Evolutionary conservation across 306 rosid genomes (phyloP).

Genomic region (Dryas alaskensis): DNA sequence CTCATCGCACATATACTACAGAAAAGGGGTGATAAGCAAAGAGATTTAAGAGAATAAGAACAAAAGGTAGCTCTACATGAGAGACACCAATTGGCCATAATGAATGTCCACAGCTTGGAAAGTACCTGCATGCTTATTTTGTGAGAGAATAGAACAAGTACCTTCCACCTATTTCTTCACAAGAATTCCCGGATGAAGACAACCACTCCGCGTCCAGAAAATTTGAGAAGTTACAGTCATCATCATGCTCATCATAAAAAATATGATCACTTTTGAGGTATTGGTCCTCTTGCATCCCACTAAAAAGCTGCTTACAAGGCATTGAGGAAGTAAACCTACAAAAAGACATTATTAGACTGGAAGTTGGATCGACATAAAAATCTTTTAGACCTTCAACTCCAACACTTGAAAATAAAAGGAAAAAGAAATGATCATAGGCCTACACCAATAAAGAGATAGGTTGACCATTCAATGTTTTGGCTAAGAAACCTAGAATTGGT

Average conservation of each 20-base stretch:
- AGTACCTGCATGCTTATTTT: neutral
- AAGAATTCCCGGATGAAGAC: conserved; percentile 87
- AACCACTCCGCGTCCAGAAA: conserved; percentile 72
- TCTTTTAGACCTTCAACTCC: neutral
- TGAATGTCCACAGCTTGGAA: neutral
- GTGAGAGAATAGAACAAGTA: conserved; percentile 27
- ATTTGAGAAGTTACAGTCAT: conserved; percentile 66
- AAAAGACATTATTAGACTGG: conserved; percentile 5
- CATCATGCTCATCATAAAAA: conserved; percentile 67
- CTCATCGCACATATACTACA: too few relatives aligned
- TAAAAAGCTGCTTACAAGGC: conserved; percentile 46
- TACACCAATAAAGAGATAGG: neutral
- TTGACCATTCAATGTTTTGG: neutral
- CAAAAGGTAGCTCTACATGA: too few relatives aligned
- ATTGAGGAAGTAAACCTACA: conserved; percentile 36
- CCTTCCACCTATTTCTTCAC: conserved; percentile 80
- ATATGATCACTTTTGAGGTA: conserved; percentile 41
- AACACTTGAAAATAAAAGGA: neutral
- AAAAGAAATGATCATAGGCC: neutral
- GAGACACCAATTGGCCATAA: too few relatives aligned
- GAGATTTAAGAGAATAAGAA: too few relatives aligned
- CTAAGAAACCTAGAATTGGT: conserved; percentile 3
- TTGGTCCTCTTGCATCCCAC: conserved; percentile 49
- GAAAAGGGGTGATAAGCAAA: too few relatives aligned
- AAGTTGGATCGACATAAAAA: neutral